Percentiles rank a stretch among this genome's conserved stretches.
Conservation (phyloP, 257 asterid species). For the Plectranthus barbatus region DNA sequence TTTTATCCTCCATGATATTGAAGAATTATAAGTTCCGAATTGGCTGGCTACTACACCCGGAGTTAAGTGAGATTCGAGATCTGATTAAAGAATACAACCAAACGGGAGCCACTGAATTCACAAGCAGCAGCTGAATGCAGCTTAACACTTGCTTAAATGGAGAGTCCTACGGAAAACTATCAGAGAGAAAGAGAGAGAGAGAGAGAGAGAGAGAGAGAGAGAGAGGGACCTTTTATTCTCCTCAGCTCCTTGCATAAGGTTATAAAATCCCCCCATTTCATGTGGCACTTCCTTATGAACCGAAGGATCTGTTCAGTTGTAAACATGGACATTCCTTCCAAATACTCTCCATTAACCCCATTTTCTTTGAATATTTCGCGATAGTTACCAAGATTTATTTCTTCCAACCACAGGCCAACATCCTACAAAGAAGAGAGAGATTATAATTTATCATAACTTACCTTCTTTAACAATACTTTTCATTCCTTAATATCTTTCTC, state of each 20-base stretch:
- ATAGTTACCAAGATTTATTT: constrained; percentile 89
- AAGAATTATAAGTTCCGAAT: background rate
- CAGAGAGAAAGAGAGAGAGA: background rate
- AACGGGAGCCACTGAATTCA: background rate
- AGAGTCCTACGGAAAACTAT: background rate
- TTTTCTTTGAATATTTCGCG: constrained; percentile 79
- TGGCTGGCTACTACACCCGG: too few species aligned
- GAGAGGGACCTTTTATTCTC: constrained; percentile 78
- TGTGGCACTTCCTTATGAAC: constrained; percentile 97
- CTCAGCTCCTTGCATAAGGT: constrained; percentile 99
- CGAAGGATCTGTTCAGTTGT: constrained; percentile 98
- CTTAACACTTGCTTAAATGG: background rate
- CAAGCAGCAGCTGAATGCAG: constrained; percentile 5
- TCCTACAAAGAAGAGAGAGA: constrained; percentile 47
- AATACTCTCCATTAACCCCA: constrained; percentile 93
- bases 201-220: constrained; percentile 10
- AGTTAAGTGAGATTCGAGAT: too few species aligned
- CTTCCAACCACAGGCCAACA: constrained; percentile 98
- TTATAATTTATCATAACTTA: background rate
- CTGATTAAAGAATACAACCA: background rate
- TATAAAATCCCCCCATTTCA: constrained; percentile 99
- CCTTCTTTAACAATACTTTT: constrained; percentile 2
- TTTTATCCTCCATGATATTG: background rate
- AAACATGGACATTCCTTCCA: constrained; percentile 98
- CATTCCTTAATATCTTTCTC: background rate